These are phyloP conservation scores for Lentinula sp. DNA, from an alignment of 768 basidiomycete genomes.

Conservation along the genomic window DNA sequence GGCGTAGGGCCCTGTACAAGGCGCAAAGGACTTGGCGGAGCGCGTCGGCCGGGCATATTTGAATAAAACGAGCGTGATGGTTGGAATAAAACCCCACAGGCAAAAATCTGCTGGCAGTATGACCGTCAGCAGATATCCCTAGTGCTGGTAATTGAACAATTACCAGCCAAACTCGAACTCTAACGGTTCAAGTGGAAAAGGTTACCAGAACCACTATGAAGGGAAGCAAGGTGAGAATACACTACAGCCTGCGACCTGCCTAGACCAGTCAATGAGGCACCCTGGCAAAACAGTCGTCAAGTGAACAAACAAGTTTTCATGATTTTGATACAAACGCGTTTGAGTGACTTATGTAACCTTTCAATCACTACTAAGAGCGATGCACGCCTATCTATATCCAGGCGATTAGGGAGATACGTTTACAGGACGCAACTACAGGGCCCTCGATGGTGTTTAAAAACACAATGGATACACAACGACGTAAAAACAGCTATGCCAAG, in stretches of 20 bases:
- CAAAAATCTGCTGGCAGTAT: background rate
- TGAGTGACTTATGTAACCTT: slow-evolving; percentile 6
- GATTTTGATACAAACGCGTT: background rate
- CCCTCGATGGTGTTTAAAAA: background rate
- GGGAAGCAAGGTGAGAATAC: slow-evolving; percentile 1
- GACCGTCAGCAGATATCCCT: background rate
- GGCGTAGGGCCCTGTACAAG: slow-evolving; percentile 59
- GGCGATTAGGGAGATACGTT: background rate
- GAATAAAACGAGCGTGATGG: background rate
- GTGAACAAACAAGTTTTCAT: background rate
- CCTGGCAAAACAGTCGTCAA: background rate
- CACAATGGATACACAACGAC: background rate
- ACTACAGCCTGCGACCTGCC: slow-evolving; percentile 2
- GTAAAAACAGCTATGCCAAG: slow-evolving; percentile 14
- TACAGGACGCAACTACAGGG: background rate
- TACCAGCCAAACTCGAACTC: background rate
- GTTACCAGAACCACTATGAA: slow-evolving; percentile 3
- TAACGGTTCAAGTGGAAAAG: background rate
- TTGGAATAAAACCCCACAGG: background rate
- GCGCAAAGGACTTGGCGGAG: slow-evolving; percentile 60
- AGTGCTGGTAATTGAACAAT: background rate
- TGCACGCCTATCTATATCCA: background rate
- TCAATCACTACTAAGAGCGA: background rate
- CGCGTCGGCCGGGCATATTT: slow-evolving; percentile 50
- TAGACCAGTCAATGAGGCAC: slow-evolving; percentile 6